Evolutionary conservation across 2,329 filamentous ascomycete genomes (phyloP).

Genomic region (Penicillium psychrosexuale): DNA sequence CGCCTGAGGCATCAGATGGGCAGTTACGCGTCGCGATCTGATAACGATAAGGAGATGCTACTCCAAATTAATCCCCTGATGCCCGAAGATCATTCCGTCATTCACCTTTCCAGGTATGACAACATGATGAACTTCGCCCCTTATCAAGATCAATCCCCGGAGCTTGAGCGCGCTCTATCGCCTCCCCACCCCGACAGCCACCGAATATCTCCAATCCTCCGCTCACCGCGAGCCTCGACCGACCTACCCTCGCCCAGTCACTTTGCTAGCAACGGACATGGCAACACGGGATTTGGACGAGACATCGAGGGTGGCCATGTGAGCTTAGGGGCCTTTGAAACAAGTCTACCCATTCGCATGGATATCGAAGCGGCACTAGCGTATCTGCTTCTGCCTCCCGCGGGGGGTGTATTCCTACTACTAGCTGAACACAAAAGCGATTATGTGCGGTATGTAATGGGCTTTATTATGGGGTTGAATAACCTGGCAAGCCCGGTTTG

Average conservation of each 20-base stretch:
- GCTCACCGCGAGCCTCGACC: constrained; percentile 51
- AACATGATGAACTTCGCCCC: constrained; percentile 84
- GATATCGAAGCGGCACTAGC: constrained; percentile 89
- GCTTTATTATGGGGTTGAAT: background rate
- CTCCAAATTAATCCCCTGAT: constrained; percentile 5
- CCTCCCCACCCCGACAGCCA: constrained; percentile 55
- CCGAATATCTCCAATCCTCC: constrained; percentile 54
- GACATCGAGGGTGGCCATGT: constrained; percentile 55
- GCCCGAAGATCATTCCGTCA: background rate
- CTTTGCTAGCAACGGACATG: constrained; percentile 38
- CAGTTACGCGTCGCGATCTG: constrained; percentile 13
- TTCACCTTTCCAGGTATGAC: background rate
- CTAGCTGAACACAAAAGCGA: constrained; percentile 92
- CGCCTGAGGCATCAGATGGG: constrained; percentile 13
- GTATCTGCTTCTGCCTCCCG: constrained; percentile 79
- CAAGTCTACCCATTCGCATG: constrained; percentile 78
- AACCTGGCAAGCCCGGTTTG: background rate
- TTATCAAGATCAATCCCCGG: constrained; percentile 89
- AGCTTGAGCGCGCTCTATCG: constrained; percentile 75
- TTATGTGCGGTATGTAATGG: constrained; percentile 71
- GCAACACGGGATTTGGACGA: constrained; percentile 40
- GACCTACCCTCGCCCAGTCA: constrained; percentile 41
- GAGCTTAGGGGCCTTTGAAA: constrained; percentile 78
- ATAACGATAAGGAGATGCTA: constrained; percentile 8
- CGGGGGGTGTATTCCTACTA: constrained; percentile 79